These are phyloP conservation scores for Rhodotorula sp. DNA, from an alignment of 1,284 basidiomycete species.

Conservation along the genomic window DNA sequence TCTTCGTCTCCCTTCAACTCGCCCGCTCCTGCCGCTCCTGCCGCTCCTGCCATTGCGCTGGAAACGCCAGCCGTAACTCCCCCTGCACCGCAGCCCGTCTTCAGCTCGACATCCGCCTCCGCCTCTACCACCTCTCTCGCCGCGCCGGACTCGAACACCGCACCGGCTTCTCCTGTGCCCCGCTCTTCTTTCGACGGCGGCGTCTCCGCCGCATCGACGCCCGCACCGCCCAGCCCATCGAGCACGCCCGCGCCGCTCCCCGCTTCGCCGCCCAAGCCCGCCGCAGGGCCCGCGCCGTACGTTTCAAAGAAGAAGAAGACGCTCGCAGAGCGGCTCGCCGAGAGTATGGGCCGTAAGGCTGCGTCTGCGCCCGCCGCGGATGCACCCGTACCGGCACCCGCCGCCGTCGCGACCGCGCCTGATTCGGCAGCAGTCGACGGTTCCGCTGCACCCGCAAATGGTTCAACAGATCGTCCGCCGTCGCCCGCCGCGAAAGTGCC, in stretches of 20 bases:
- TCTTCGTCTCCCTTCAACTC: not conserved
- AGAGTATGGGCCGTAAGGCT: slow-evolving; percentile 23
- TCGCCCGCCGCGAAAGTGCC: not conserved
- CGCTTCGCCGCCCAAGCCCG: slow-evolving; percentile 1
- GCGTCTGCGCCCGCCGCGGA: not conserved
- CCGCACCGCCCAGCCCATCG: not conserved
- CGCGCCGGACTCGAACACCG: not conserved
- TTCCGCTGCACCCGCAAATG: too few species aligned
- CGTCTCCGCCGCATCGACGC: not conserved
- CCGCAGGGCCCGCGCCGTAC: slow-evolving; percentile 1
- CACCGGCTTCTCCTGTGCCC: not conserved
- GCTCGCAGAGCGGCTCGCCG: slow-evolving; percentile 38
- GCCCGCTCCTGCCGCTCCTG: too few species aligned
- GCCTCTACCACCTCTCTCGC: not conserved
- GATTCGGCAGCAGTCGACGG: not conserved
- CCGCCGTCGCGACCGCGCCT: not conserved
- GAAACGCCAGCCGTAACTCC: too few species aligned
- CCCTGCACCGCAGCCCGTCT: too few species aligned
- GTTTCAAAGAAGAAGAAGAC: slow-evolving; percentile 30
- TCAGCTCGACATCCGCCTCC: not conserved
- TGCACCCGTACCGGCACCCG: not conserved
- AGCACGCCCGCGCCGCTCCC: slow-evolving; percentile 14
- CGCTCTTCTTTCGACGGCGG: slow-evolving; percentile 20
- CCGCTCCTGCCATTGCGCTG: too few species aligned
- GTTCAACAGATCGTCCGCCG: too few species aligned